Evolutionary conservation across 805 yeast species (phyloP).

Genomic region (Suhomyces faveliae): DNA sequence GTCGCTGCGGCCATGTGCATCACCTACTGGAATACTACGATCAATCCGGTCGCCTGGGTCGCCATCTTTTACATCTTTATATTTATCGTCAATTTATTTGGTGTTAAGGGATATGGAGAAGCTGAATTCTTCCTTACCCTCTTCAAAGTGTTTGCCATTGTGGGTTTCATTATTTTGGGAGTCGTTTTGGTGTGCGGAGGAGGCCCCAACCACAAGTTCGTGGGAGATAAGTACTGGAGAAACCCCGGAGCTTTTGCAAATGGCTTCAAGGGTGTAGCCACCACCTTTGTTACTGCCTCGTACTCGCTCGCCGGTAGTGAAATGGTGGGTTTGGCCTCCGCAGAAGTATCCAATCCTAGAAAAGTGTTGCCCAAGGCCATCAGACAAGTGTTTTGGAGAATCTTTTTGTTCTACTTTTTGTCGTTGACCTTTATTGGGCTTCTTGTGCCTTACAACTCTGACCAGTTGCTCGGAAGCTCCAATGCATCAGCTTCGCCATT

Average conservation of each 20-base stretch:
- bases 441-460: slow-evolving; percentile 20
- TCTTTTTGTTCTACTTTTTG: slow-evolving; percentile 38
- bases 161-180: slow-evolving; percentile 37
- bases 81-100: slow-evolving; percentile 30
- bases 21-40: slow-evolving; percentile 30
- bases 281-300: slow-evolving; percentile 38
- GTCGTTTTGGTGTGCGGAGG: slow-evolving; percentile 38
- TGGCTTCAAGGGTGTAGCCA: slow-evolving; percentile 40
- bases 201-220: slow-evolving; percentile 36
- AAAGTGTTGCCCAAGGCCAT: slow-evolving; percentile 41
- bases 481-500: slow-evolving; percentile 25
- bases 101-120: slow-evolving; percentile 39
- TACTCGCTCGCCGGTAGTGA: slow-evolving; percentile 39
- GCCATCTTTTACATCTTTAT: slow-evolving; percentile 32
- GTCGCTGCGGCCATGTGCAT: slow-evolving; percentile 41
- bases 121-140: slow-evolving; percentile 34
- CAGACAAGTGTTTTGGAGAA: slow-evolving; percentile 45
- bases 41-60: slow-evolving; percentile 41
- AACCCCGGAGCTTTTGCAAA: slow-evolving; percentile 34
- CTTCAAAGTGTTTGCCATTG: slow-evolving; percentile 34
- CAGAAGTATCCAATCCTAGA: slow-evolving; percentile 40
- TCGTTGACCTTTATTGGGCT: slow-evolving; percentile 23
- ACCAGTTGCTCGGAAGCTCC: slow-evolving; percentile 19
- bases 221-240: slow-evolving; percentile 34
- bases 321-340: slow-evolving; percentile 38